A percentile compares a stretch with the other conserved stretches of the same genome.
These are phyloP conservation scores for Sarcomyxa edulis DNA, from an alignment of 768 basidiomycete species.

Conservation along the genomic window DNA sequence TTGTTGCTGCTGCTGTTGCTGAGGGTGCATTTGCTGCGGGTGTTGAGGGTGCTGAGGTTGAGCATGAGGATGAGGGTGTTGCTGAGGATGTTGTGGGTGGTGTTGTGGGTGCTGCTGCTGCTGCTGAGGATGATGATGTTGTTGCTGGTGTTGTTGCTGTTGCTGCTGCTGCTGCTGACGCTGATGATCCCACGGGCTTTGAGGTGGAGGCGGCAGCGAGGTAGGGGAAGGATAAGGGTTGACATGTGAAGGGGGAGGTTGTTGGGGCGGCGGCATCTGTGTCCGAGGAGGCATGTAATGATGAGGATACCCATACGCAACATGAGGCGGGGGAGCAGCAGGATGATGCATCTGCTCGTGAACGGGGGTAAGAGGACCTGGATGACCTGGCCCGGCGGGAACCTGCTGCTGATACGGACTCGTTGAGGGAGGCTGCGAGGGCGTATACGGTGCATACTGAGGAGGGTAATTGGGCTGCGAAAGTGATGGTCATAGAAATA, in stretches of 20 bases:
- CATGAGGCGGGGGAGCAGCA: constrained; percentile 26
- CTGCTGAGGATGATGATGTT: constrained; percentile 21
- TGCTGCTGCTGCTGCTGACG: constrained; percentile 23
- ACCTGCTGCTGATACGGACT: constrained; percentile 20
- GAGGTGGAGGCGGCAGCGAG: constrained; percentile 33
- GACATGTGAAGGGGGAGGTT: constrained; percentile 29
- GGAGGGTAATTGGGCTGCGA: constrained; percentile 32
- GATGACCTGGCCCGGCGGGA: constrained; percentile 15
- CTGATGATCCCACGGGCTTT: constrained; percentile 33
- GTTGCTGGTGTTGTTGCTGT: constrained; percentile 21
- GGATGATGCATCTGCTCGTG: constrained; percentile 39
- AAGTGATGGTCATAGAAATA: background rate
- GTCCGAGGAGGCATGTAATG: constrained; percentile 25
- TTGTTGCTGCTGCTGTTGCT: constrained; percentile 14
- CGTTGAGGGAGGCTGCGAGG: constrained; percentile 24
- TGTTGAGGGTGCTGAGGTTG: constrained; percentile 25
- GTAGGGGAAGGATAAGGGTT: constrained; percentile 43
- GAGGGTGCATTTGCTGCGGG: constrained; percentile 16
- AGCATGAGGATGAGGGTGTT: constrained; percentile 15
- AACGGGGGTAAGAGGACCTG: constrained; percentile 24
- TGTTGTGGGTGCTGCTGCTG: constrained; percentile 14
- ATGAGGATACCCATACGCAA: constrained; percentile 26
- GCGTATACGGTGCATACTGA: constrained; percentile 38
- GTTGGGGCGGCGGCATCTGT: constrained; percentile 14
- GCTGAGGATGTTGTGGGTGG: constrained; percentile 16